Evolutionary conservation across 1,284 basidiomycete species (phyloP).

Genomic region (Boletus smithii): DNA sequence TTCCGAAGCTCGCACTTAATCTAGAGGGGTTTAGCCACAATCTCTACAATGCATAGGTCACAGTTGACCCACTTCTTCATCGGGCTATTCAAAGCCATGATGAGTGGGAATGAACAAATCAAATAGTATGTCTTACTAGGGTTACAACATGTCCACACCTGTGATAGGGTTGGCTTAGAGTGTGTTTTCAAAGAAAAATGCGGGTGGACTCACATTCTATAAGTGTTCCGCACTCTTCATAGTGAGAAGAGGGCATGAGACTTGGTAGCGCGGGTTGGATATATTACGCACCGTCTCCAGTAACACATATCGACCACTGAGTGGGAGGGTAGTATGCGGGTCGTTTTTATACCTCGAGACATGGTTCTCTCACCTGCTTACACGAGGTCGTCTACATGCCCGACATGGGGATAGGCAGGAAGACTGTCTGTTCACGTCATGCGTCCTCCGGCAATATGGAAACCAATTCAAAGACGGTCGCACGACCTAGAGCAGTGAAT

Average conservation of each 20-base stretch:
- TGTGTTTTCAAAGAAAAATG: background rate
- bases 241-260: constrained; percentile 6
- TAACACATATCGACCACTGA: constrained; percentile 39
- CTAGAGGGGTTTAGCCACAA: constrained; percentile 36
- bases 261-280: background rate
- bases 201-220: constrained; percentile 39
- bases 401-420: constrained; percentile 31
- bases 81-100: constrained; percentile 41
- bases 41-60: background rate
- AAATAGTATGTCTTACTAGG: constrained; percentile 40
- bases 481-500: constrained; percentile 31
- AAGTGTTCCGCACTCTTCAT: constrained; percentile 50
- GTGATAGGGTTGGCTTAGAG: constrained; percentile 12
- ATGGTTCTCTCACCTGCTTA: constrained; percentile 30
- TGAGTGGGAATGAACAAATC: constrained; percentile 12
- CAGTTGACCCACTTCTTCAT: constrained; percentile 52
- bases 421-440: constrained; percentile 32
- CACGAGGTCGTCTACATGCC: constrained; percentile 25
- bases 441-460: constrained; percentile 22
- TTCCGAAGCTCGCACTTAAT: constrained; percentile 57
- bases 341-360: constrained; percentile 31
- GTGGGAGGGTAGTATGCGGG: constrained; percentile 13
- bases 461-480: constrained; percentile 30
- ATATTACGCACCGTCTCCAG: constrained; percentile 37
- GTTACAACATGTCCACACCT: constrained; percentile 61